These are phyloP conservation scores for Diatrype stigma DNA, from an alignment of 2,329 filamentous ascomycete species.

Conservation along the genomic window DNA sequence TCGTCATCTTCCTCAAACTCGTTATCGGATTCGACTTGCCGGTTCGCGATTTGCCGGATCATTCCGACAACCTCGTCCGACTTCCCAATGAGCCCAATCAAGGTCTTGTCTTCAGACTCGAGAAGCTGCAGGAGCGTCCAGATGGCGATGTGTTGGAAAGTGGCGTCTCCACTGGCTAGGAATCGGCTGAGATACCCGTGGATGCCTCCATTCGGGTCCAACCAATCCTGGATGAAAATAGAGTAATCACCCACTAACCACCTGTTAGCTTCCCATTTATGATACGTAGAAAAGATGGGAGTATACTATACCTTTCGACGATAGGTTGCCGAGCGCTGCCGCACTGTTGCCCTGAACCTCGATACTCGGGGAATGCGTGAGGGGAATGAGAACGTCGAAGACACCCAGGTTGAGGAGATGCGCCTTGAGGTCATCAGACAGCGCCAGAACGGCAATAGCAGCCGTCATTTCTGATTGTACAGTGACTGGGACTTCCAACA, in stretches of 20 bases:
- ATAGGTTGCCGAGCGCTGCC: slow-evolving; percentile 89
- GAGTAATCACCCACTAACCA: slow-evolving; percentile 84
- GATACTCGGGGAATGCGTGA: slow-evolving; percentile 93
- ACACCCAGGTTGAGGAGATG: slow-evolving; percentile 88
- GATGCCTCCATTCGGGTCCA: slow-evolving; percentile 85
- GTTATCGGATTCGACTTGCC: slow-evolving; percentile 80
- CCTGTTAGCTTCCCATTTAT: slow-evolving; percentile 8
- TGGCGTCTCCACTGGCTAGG: slow-evolving; percentile 88
- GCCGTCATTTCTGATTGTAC: slow-evolving; percentile 99
- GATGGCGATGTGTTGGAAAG: slow-evolving; percentile 98
- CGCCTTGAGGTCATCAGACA: slow-evolving; percentile 93
- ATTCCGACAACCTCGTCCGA: slow-evolving; percentile 89
- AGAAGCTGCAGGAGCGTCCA: slow-evolving; percentile 96
- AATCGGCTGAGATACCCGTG: slow-evolving; percentile 93
- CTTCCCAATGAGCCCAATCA: slow-evolving; percentile 85
- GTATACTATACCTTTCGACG: slow-evolving; percentile 75
- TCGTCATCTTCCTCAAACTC: slow-evolving; percentile 87
- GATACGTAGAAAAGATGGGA: slow-evolving; percentile 2
- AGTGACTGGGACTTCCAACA: slow-evolving; percentile 85
- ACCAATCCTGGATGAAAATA: slow-evolving; percentile 94
- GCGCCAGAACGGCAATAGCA: slow-evolving; percentile 91
- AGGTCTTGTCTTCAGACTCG: slow-evolving; percentile 85
- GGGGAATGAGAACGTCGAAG: slow-evolving; percentile 91
- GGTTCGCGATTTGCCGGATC: slow-evolving; percentile 87
- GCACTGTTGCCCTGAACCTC: slow-evolving; percentile 98